Conservation (phyloP, 805 yeast genomes). For the Grigorovia transvaalensis region DNA sequence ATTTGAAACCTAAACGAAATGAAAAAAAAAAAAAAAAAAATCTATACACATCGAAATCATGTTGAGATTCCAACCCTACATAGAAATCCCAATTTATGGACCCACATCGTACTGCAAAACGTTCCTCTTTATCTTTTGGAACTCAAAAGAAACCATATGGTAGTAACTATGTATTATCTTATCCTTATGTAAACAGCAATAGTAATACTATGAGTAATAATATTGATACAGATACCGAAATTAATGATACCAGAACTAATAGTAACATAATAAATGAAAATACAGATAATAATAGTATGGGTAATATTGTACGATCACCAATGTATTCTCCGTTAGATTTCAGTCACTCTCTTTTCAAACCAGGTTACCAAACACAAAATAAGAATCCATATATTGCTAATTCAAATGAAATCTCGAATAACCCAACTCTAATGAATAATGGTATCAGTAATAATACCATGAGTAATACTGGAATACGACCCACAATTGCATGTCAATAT, state of each 20-base stretch:
- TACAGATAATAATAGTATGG: neutral
- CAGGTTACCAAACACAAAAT: neutral
- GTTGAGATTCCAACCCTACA: neutral
- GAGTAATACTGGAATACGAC: neutral
- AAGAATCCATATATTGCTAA: neutral
- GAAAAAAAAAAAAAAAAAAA: neutral
- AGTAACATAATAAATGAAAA: neutral
- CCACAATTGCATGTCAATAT: constrained; percentile 16
- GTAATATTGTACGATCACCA: constrained; percentile 13
- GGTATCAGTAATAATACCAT: neutral
- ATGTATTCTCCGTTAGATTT: constrained; percentile 25
- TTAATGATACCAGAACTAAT: neutral
- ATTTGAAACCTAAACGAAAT: too few species aligned
- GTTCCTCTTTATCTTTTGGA: constrained; percentile 26
- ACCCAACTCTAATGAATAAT: neutral
- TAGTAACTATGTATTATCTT: constrained; percentile 4
- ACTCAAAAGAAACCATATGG: constrained; percentile 15
- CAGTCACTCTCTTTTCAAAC: constrained; percentile 1
- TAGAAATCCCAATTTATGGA: constrained; percentile 11
- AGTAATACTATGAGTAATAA: constrained; percentile 2
- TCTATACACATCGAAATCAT: neutral
- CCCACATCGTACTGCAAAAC: constrained; percentile 20
- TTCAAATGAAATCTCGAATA: neutral
- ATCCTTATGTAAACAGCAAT: constrained; percentile 3
- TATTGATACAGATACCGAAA: constrained; percentile 3